Evolutionary conservation across 306 rosid genomes (phyloP), one percentile per base, ranked within the genome.

Genomic region (Pyrus betulifolia): DNA sequence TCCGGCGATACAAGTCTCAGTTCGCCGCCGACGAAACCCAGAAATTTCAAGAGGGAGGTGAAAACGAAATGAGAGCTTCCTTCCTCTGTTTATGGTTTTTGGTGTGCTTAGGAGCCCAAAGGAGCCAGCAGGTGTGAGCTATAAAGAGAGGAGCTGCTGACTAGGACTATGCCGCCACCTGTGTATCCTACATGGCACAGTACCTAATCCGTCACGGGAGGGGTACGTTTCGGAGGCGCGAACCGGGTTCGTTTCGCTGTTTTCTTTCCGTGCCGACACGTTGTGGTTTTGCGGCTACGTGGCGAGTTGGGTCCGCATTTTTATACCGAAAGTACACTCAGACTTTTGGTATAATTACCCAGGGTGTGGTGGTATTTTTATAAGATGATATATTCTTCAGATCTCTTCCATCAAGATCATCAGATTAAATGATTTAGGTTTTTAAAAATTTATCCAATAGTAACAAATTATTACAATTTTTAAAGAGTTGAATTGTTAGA

Each of bases 101-200:
- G 88, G 58, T 79, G 23, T 60, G 12, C 5, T 57, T 3, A 3
- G 61, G 25, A 59, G 19, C 14, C 35, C 10, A 63, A 46, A 66
- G 19, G 77, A 8, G 62, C 0, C 0, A 5, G 69, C 45, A 10
- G 70, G 59, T 3, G 17, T 8, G 82, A 66, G 74, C 22, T 64
- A 77, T 81, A 64, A 80, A 86, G 71, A 72, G 76, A 49, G 18
- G 66, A 5, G 61, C 28, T 49, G 81, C 79, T 82, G 91, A 83
- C 84, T 5, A 4, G 75, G 78, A 74, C 1, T 11, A 14, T 30
- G 11, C 0, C 3, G 85, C 85, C 89, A 89, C 87, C 79, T 83
- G 81, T 21, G 0, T 31, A 33, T 46, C 85, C 82, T 64, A 79
- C 82, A 82, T 86, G 89, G 89, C 77, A 51, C 3, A 15, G 18